Evolutionary conservation across 2,329 filamentous ascomycete species (phyloP).

Genomic region (Calonectria hawksworthii): DNA sequence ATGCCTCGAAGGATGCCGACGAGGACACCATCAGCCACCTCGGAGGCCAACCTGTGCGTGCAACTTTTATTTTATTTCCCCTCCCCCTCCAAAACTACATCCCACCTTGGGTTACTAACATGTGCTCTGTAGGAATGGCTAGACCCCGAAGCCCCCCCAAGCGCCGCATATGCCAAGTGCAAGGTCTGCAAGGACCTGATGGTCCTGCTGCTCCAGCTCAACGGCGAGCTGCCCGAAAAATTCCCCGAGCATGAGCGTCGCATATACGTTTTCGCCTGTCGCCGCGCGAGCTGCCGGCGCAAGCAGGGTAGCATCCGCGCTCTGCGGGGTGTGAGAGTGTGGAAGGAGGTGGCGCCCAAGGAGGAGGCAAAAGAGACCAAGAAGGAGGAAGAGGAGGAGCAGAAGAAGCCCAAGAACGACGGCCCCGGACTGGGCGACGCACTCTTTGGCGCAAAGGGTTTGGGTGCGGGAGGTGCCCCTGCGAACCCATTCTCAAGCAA

Average conservation of each 20-base stretch:
- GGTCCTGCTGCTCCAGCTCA: conserved; percentile 88
- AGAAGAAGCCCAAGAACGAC: conserved; percentile 51
- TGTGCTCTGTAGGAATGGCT: conserved; percentile 82
- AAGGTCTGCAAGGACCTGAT: conserved; percentile 88
- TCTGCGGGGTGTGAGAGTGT: conserved; percentile 76
- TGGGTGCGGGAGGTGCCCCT: conserved; percentile 53
- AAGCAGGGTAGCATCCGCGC: conserved; percentile 86
- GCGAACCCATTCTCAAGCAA: conserved; percentile 74
- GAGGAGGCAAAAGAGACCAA: conserved; percentile 47
- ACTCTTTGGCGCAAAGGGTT: conserved; percentile 76
- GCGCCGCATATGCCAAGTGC: conserved; percentile 84
- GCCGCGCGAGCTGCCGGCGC: conserved; percentile 81
- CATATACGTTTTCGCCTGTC: conserved; percentile 89
- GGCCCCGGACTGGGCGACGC: conserved; percentile 72
- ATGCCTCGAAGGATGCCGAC: conserved; percentile 83
- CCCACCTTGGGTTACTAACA: conserved; percentile 34
- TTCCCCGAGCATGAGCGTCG: conserved; percentile 91
- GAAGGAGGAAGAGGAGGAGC: conserved; percentile 50
- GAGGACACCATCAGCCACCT: conserved; percentile 90
- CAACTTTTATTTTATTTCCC: conserved; percentile 30
- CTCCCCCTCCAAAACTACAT: conserved; percentile 1
- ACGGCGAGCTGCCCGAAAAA: conserved; percentile 88
- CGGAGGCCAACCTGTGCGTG: conserved; percentile 85
- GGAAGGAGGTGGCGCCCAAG: conserved; percentile 53
- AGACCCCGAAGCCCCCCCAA: conserved; percentile 77